Evolutionary conservation across 148 eudicot species (phyloP), one percentile per base, ranked within the genome.

Genomic region (Dianthus caryophyllus): DNA sequence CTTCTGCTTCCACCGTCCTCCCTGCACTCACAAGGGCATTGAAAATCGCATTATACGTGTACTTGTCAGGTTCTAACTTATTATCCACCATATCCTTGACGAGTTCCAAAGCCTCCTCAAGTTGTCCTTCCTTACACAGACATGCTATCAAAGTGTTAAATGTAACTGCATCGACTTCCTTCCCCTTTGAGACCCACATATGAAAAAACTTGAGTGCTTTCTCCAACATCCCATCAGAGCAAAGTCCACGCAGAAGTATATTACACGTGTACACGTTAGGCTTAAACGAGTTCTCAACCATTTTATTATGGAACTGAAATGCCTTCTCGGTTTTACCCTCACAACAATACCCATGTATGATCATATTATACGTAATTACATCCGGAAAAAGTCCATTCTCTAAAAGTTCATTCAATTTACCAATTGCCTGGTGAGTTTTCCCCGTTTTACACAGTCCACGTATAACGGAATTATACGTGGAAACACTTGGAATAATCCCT

Each of bases 321-420:
- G 97, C 96, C 76, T 81, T 78, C 79, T 92, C 96, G 65, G 87
- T 67, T 67, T 87, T 82, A 65, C 96, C 85, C 75, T 84, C 90
- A 93, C 81, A 82, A 66, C 97, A 92, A 44, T 79, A 88, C 38
- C 96, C 96, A 63, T 82, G 93, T 58, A 92, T 88, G 52, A 92
- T 89, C 11, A 87, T 77, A 69, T 92, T 92, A 66, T 82, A 88
- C 11, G 97, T 92, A 24, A 77, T 88, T 64, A 85, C 90, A 73
- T 87, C 81, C 0, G 96, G 97, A 71, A 85, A 73, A 65, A 91
- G 68, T 11, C 93, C 96, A 57, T 74, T 82, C 67, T 83, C 89
- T 66, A 88, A 20, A 36, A 91, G 87, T 65, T 91, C 97, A 72
- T 88, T 85, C 78, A 92, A 69, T 75, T 79, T 87, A 18, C 65